Evolutionary conservation across 1,139 yeast genomes (phyloP).

Genomic region (Suhomyces maxii): DNA sequence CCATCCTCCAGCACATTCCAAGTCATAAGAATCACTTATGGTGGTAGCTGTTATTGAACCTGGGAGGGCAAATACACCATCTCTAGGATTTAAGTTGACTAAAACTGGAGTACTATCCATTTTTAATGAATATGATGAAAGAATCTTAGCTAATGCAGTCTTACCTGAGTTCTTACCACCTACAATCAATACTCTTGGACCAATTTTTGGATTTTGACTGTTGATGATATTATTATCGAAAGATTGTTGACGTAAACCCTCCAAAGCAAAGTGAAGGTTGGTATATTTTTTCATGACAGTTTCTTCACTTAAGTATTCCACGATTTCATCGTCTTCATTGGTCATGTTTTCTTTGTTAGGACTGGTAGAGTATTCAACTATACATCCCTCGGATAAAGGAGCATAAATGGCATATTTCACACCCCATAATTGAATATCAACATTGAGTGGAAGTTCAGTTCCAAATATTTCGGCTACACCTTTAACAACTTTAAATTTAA

Average conservation of each 20-base stretch:
- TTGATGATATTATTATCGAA: slow-evolving; percentile 26
- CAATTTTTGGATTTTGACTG: slow-evolving; percentile 21
- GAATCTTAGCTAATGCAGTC: slow-evolving; percentile 66
- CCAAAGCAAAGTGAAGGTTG: slow-evolving; percentile 77
- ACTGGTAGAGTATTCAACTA: slow-evolving; percentile 49
- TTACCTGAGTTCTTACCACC: slow-evolving; percentile 81
- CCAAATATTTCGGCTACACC: slow-evolving; percentile 93
- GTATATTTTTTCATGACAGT: slow-evolving; percentile 63
- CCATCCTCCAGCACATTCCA: slow-evolving; percentile 70
- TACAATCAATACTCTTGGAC: slow-evolving; percentile 71
- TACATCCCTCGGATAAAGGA: slow-evolving; percentile 57
- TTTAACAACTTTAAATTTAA: slow-evolving; percentile 54
- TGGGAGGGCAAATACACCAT: slow-evolving; percentile 77
- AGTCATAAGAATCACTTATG: slow-evolving; percentile 75
- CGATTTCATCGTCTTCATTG: slow-evolving; percentile 34
- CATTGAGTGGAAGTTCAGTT: slow-evolving; percentile 79
- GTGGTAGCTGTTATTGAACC: slow-evolving; percentile 88
- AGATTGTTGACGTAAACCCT: slow-evolving; percentile 51
- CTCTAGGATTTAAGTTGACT: slow-evolving; percentile 82
- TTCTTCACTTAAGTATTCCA: slow-evolving; percentile 72
- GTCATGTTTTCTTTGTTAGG: slow-evolving; percentile 48
- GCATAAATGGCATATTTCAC: slow-evolving; percentile 58
- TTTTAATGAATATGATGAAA: slow-evolving; percentile 76
- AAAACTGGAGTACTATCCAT: slow-evolving; percentile 62
- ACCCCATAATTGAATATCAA: slow-evolving; percentile 60